Base-by-base conservation (phyloP, 1,139 yeast genomes). In the Taphrina communis region DNA sequence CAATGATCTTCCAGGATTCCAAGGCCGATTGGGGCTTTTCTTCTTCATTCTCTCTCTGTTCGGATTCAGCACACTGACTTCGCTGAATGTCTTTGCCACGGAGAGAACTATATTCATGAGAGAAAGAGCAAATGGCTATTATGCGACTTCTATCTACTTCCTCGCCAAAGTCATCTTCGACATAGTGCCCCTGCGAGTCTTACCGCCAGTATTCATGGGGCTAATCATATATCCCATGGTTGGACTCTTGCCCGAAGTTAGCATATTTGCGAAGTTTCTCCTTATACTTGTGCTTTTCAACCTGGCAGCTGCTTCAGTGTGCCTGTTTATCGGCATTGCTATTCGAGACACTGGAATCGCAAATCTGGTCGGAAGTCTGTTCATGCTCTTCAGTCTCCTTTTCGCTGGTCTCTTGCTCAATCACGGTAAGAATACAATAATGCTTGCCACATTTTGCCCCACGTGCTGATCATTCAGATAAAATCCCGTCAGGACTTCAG, bases 371-470 rank as follows among this genome's bases (percentile, higher is more conserved):
- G 97, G 97, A 44, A 96, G 92, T 6, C 81, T 94, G 74, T 86
- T 92, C 5, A 82, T 93, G 76, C 81, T 94, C 65, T 91, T 93
- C 74, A 90, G 97, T 1, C 81, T 94, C 70, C 80, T 94, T 69
- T 94, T 94, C 81, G 97, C 98, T 1, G 99, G 99, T 0, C 81
- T 94, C 70, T 93, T 94, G 77, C 86, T 94, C 76, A 94, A 94
- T 77, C 88, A 89, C 61, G 73, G 69, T 68, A 42, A 12, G 62
- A 35, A 41, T 39, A 38, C 14, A 25, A 14, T 17, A 19, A 4
- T 8, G 25, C 19, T 25, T 25, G 31, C 31, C 31, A 25, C 31
- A 25, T 4, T 17, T 35, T 36, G 6, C 5, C 17, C 14, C 6
- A 51, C 12, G 41, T 65, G 44, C 44, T 8, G 21, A 25, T 50